These are phyloP conservation scores for Gynostemma pentaphyllum DNA, from an alignment of 306 rosid species.

Conservation along the genomic window DNA sequence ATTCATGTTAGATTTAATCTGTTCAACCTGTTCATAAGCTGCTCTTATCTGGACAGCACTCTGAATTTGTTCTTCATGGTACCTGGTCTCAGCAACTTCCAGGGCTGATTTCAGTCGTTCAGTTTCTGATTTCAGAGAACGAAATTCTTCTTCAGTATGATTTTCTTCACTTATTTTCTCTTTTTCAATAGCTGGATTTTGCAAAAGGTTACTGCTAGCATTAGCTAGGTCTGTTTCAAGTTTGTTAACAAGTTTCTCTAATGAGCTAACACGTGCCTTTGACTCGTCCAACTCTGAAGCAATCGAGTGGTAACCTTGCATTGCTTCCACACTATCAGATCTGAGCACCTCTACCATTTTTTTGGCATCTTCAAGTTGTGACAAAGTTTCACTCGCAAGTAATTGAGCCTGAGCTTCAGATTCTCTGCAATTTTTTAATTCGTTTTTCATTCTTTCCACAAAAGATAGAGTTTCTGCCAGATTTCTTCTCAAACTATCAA, in stretches of 20 bases:
- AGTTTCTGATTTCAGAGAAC: conserved; percentile 43
- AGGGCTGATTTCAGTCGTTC: conserved; percentile 34
- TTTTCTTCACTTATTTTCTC: conserved; percentile 18
- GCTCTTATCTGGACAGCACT: conserved; percentile 48
- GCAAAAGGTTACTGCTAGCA: conserved; percentile 8
- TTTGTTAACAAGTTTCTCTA: conserved; percentile 46
- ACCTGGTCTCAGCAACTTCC: conserved; percentile 58
- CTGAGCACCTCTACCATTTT: conserved; percentile 41
- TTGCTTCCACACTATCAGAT: conserved; percentile 37
- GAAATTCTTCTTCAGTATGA: conserved; percentile 29
- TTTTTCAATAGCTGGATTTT: conserved; percentile 7
- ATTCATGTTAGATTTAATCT: conserved; percentile 42
- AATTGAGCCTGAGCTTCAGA: conserved; percentile 58
- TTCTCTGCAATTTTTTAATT: conserved; percentile 38
- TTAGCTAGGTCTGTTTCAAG: conserved; percentile 20
- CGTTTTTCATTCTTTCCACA: conserved; percentile 47
- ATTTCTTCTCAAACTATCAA: conserved; percentile 44
- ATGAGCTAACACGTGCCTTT: conserved; percentile 30
- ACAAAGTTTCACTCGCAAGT: conserved; percentile 41
- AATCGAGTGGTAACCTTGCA: conserved; percentile 39
- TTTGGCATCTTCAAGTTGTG: conserved; percentile 63
- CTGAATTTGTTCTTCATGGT: conserved; percentile 61
- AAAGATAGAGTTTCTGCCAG: conserved; percentile 54
- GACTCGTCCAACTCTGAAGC: conserved; percentile 53
- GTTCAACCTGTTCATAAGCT: conserved; percentile 59